Conservation (phyloP, 139 green algal species). For the Closterium sp. region DNA sequence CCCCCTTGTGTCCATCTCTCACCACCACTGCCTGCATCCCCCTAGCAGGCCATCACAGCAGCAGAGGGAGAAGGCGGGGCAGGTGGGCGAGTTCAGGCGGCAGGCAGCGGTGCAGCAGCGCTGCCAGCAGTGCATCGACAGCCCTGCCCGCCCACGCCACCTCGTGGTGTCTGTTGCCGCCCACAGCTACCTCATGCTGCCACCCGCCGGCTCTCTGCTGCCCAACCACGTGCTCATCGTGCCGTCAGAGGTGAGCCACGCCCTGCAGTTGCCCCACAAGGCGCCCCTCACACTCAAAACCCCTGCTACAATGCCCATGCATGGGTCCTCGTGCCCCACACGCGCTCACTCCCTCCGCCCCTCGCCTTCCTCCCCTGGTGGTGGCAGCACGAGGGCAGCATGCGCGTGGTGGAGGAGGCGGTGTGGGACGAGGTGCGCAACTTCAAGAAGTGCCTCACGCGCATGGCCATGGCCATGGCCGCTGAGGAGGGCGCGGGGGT, state of each 20-base stretch:
- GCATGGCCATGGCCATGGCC: slow-evolving; percentile 70
- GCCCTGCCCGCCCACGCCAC: slow-evolving; percentile 56
- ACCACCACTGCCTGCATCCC: too few species aligned
- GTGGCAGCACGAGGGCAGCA: slow-evolving; percentile 41
- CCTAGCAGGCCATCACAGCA: background rate
- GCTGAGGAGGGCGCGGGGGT: slow-evolving; percentile 41
- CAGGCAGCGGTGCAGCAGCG: slow-evolving; percentile 15
- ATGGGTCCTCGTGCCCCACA: background rate
- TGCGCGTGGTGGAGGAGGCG: slow-evolving; percentile 62
- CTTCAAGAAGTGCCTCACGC: slow-evolving; percentile 97
- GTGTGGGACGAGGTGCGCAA: slow-evolving; percentile 93
- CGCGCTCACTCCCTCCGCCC: background rate
- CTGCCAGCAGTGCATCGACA: slow-evolving; percentile 56
- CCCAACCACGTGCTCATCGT: slow-evolving; percentile 82
- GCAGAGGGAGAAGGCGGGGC: slow-evolving; percentile 7
- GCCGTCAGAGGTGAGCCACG: slow-evolving; percentile 59
- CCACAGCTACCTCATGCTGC: slow-evolving; percentile 79
- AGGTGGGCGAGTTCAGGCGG: slow-evolving; percentile 26
- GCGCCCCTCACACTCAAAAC: too few species aligned
- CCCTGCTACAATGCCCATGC: too few species aligned
- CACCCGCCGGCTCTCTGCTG: slow-evolving; percentile 67
- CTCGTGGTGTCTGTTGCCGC: slow-evolving; percentile 79
- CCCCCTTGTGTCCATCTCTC: background rate
- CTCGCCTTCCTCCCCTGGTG: background rate
- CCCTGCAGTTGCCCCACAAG: too few species aligned